A percentile compares a stretch with the other conserved stretches of the same genome.
phyloP scores from a whole-genome alignment of 495 filamentous ascomycete genomes.

The Copromyces sp. region DNA sequence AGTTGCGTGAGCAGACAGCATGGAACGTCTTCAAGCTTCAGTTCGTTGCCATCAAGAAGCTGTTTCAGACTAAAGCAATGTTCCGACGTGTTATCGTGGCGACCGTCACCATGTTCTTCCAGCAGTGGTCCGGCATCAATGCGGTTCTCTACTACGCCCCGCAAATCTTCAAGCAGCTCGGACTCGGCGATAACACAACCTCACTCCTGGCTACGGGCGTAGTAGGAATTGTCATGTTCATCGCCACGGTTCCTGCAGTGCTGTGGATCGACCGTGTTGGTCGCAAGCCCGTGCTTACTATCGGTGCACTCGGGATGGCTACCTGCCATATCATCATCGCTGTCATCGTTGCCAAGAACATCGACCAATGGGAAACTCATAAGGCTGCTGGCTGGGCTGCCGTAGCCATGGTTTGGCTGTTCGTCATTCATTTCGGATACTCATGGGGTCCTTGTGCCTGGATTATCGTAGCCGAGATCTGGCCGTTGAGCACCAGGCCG shows the following conservation, averaged over 20 bases:
- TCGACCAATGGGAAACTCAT: slow-evolving; percentile 47
- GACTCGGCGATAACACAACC: slow-evolving; percentile 49
- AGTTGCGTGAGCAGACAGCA: slow-evolving; percentile 47
- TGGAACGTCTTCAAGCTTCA: slow-evolving; percentile 58
- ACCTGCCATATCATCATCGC: slow-evolving; percentile 64
- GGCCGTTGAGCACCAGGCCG: slow-evolving; percentile 62
- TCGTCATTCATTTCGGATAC: slow-evolving; percentile 73
- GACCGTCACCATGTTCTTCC: slow-evolving; percentile 61
- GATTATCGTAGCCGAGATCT: slow-evolving; percentile 66
- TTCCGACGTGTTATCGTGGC: slow-evolving; percentile 63
- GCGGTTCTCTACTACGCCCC: slow-evolving; percentile 67
- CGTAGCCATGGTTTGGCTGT: slow-evolving; percentile 73
- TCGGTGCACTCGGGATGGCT: slow-evolving; percentile 49
- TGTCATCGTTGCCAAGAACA: slow-evolving; percentile 56
- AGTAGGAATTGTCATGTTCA: slow-evolving; percentile 65
- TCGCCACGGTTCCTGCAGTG: slow-evolving; percentile 58
- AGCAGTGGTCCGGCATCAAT: slow-evolving; percentile 68
- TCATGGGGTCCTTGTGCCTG: slow-evolving; percentile 64
- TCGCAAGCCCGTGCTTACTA: slow-evolving; percentile 46
- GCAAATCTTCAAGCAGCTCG: slow-evolving; percentile 60
- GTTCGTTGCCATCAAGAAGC: slow-evolving; percentile 58
- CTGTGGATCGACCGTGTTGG: slow-evolving; percentile 54
- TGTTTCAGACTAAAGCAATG: slow-evolving; percentile 66
- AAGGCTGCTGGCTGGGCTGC: slow-evolving; percentile 64
- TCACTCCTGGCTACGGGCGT: slow-evolving; percentile 71